Conservation (phyloP, 192 early-diverging fungal species). For the Coemansia reversa region DNA sequence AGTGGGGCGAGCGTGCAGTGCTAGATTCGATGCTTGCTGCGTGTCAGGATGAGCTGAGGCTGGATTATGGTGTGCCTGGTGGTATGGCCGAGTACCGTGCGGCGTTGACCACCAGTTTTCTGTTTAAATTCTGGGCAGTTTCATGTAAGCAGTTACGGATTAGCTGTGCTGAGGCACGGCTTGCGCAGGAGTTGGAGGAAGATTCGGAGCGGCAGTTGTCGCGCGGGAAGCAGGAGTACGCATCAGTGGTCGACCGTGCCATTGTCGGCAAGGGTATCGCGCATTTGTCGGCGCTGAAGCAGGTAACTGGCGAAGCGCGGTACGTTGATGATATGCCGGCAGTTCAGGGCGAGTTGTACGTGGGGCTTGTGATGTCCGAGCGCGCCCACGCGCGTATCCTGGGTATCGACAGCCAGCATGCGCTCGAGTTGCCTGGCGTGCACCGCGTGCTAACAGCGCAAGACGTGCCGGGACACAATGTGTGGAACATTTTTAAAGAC, state of each 20-base stretch:
- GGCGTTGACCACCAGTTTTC: constrained; percentile 60
- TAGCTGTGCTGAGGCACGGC: constrained; percentile 10
- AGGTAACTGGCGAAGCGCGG: constrained; percentile 79
- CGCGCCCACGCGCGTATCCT: constrained; percentile 68
- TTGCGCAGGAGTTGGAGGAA: constrained; percentile 22
- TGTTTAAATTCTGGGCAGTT: constrained; percentile 66
- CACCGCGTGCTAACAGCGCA: constrained; percentile 61
- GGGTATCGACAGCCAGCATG: constrained; percentile 60
- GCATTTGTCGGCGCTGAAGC: constrained; percentile 77
- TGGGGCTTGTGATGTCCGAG: constrained; percentile 64
- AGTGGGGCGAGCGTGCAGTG: constrained; percentile 57
- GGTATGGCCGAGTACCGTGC: constrained; percentile 71
- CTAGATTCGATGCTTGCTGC: constrained; percentile 50
- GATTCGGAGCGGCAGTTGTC: constrained; percentile 15
- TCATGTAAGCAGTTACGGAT: constrained; percentile 22
- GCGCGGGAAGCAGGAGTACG: constrained; percentile 54
- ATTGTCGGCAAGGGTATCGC: constrained; percentile 68
- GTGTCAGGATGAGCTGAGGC: constrained; percentile 39
- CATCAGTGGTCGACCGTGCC: constrained; percentile 30
- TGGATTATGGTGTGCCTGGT: constrained; percentile 59
- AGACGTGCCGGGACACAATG: constrained; percentile 70
- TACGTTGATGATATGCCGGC: constrained; percentile 84
- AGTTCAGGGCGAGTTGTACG: constrained; percentile 66
- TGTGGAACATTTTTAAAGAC: constrained; percentile 61
- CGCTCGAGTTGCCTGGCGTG: constrained; percentile 66